Evolutionary conservation across 2,329 filamentous ascomycete species (phyloP), one percentile per base, ranked within the genome.

Genomic region (Pseudonectria buxi): DNA sequence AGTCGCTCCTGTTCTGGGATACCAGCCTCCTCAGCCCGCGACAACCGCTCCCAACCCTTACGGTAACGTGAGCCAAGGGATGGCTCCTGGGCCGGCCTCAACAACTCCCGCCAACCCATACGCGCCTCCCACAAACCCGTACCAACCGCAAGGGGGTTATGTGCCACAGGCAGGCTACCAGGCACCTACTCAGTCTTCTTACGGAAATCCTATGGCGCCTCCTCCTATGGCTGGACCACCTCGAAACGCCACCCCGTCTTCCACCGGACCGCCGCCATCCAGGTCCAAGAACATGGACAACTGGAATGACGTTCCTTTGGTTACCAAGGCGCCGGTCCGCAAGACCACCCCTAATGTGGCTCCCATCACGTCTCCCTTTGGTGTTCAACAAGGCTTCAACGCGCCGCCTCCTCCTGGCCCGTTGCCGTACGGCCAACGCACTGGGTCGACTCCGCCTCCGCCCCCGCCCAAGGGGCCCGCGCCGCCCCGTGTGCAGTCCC

Each of bases 251-350:
- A 80, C 78, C 25, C 74, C 81, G n/a, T 82, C 85, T 22, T 5
- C 18, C 5, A 22, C 18, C 10, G 72, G 72, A 15, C 71, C 78
- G 27, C 81, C 87, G 14, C 78, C 86, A 13, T 77, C 85, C 9
- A 79, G 78, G 53, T 69, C 76, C 38, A 81, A 80, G 54, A 82
- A 83, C 45, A 81, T 81, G 44, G 77, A 81, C 18, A 83, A 85
- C 50, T 98, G 92, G 92, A 98, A 98, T 50, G 92, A 98, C 60
- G 83, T 94, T 33, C 92, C 92, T 2, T 75, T 95, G 52, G 84
- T 96, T 30, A 72, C 77, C 30, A 86, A 90, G 66, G 67, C 74
- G 36, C 72, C 83, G n/a, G 74, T 76, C 11, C 79, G 89, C 47
- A 78, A 82, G 55, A 72, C 72, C 30, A 95, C 90, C 1, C 87